Evolutionary conservation across 805 yeast genomes (phyloP), one percentile per base, ranked within the genome.

Genomic region (Candida parachauliodes): DNA sequence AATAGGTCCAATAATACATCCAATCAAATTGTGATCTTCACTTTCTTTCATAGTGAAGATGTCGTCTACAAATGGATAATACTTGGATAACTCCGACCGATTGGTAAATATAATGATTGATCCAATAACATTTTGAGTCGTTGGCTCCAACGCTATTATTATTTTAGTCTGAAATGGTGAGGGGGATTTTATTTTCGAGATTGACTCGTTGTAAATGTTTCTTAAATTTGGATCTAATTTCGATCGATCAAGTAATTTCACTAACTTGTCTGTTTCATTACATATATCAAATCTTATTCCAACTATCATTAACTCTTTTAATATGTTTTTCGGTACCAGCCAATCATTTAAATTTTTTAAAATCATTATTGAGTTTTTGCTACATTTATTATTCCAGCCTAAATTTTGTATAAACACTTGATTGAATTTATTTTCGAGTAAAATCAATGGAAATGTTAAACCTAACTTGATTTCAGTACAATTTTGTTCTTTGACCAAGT

Each of bases 281-380:
- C 79, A 71, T n/a, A 77, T 63, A 47, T 76, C 80, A 53, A 78
- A 77, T 43, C 76, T 57, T 10, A 77, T 72, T 2, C 81, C 81
- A 27, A 76, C 75, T 39, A 76, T 72, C 60, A 72, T 75, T 44
- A 78, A 61, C 43, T 74, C 79, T 35, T 72, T 57, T 28, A 76
- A 73, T 5, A 77, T 66, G 45, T 74, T 74, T 40, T 72, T 67
- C 2, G 81, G 73, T 4, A 78, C 77, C 42, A 54, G 62, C 83
- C 83, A 77, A 21, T 57, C 52, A 4, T 55, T 52, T 19, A 76
- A 48, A 35, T 70, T 51, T 12, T 67, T 51, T 36, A 78, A 50
- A 11, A 65, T 47, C 70, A 77, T 60, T 3, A 72, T 52, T 38
- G 61, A 56, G 26, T 45, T 60, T 41, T 44, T 55, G 34, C 46